A percentile compares a stretch with the other conserved stretches of the same genome.
phyloP scores from a whole-genome alignment of 1,284 basidiomycete species.

The Naganishia sp. region DNA sequence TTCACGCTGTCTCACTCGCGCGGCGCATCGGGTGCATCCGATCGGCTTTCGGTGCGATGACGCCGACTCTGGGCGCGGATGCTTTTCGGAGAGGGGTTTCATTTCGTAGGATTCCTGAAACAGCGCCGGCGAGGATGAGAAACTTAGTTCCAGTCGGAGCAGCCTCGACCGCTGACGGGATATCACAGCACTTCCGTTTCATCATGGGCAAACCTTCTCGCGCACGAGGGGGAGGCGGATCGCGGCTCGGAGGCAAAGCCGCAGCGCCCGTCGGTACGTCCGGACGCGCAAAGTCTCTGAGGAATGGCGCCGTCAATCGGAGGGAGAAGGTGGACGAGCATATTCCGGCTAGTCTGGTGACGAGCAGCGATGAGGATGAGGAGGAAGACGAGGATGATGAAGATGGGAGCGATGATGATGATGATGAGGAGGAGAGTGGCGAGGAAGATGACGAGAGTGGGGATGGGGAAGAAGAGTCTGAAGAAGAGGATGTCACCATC shows the following conservation, averaged over 20 bases:
- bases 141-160: background rate
- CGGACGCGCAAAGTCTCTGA: slow-evolving; percentile 40
- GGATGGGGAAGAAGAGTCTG: slow-evolving; percentile 50
- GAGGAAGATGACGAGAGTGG: slow-evolving; percentile 54
- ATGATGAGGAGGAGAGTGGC: slow-evolving; percentile 27
- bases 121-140: background rate
- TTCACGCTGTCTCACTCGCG: background rate
- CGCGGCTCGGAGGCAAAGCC: slow-evolving; percentile 34
- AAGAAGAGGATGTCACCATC: slow-evolving; percentile 53
- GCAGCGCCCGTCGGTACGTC: slow-evolving; percentile 39
- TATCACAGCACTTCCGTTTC: background rate
- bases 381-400: slow-evolving; percentile 40
- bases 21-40: background rate
- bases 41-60: background rate
- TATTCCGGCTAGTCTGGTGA: slow-evolving; percentile 35
- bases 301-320: slow-evolving; percentile 26
- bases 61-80: slow-evolving; percentile 11
- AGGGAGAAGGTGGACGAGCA: slow-evolving; percentile 33
- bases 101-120: background rate
- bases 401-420: slow-evolving; percentile 35
- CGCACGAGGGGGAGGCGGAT: slow-evolving; percentile 40
- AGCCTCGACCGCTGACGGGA: background rate
- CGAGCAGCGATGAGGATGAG: slow-evolving; percentile 39
- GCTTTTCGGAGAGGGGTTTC: background rate
- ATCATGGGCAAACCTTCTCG: slow-evolving; percentile 48